Base-by-base conservation (phyloP, 2,329 filamentous ascomycete genomes). In the Fulvia fulva region DNA sequence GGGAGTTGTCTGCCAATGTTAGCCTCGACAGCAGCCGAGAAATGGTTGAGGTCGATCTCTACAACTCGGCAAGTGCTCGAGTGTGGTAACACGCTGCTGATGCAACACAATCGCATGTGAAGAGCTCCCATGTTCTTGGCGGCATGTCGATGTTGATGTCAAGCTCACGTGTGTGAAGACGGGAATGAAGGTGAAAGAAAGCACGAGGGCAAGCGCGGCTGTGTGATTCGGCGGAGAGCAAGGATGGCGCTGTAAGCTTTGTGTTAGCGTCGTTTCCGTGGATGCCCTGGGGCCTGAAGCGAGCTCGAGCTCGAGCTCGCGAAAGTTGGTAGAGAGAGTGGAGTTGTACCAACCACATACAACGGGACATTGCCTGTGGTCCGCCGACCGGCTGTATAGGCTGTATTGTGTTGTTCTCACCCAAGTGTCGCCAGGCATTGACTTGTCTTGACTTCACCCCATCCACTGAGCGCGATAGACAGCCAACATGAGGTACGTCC, bases 401-500 rank as follows among this genome's bases (percentile, higher is more conserved):
- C 7, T 47, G 26, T 26, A n/a, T 21, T 32, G 7, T 32, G n/a
- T 16, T 28, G 7, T 9, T 32, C 16, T 19, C 26, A 21, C 8
- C 23, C 22, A 6, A n/a, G 7, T 32, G 47, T 14, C 23, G 32
- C n/a, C n/a, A 50, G 26, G 47, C 23, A 50, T 32, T 50, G 23
- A 50, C 47, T 50, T 32, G 47, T 28, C 47, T 50, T 32, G 47
- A 5, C 47, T 32, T 50, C 11, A 21, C 12, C 9, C 25, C 34
- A 16, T 1, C 16, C 44, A 16, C 22, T 21, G 6, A 6, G 4
- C n/a, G 9, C n/a, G 47, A 32, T 1, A 26, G 7, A 26, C 47
- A 6, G 34, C 37, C 47, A 59, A 19, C 19, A 60, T 60, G 58
- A 60, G 58, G 58, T 60, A 37, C 28, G 58, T 56, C 53, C 34